Base-by-base conservation (phyloP, 352 stramenopile species). In the Globisporangium paroecandrum region DNA sequence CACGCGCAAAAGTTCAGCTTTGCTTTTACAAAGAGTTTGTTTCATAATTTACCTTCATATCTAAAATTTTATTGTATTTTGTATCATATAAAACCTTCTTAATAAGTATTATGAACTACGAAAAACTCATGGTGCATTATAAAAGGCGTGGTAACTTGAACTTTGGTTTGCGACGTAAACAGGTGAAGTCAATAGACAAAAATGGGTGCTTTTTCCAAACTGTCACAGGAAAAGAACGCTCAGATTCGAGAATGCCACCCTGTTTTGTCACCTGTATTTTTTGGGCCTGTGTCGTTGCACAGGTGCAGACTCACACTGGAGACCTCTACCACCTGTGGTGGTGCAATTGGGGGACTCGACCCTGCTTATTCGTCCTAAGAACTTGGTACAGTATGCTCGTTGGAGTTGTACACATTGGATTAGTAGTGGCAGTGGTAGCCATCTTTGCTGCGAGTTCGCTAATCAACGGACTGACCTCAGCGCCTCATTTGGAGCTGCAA, bases 1-100 rank as follows among this genome's bases (percentile, higher is more conserved):
- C 27, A 24, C 51, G 41, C 51, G n/a, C 38, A 68, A 69, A 69
- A 69, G 32, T 69, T 69, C 65, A 69, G 65, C 24, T 69, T 69
- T 58, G n/a, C 9, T 15, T 51, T 29, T 47, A 32, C 1, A 18
- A 20, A 1, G 15, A 15, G 4, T 12, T 18, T 58, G 22, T 34
- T 34, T n/a, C 10, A 1, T n/a, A n/a, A 22, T 22, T 36, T 0
- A 4, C 9, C 5, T 29, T 29, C 12, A 10, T 57, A 57, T 20
- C 8, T 34, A 1, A 2, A 5, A 54, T 41, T 0, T 15, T 13
- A 41, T 5, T 25, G 5, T 15, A 24, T 1, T 41, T 46, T 15
- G 4, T 9, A 7, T 7, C 0, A n/a, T 5, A 2, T 0, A 47
- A n/a, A 20, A 1, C 12, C 38, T 47, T 47, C 38, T 47, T 24